Conservation (phyloP, 106 monocot species). For the Allium sativum region DNA sequence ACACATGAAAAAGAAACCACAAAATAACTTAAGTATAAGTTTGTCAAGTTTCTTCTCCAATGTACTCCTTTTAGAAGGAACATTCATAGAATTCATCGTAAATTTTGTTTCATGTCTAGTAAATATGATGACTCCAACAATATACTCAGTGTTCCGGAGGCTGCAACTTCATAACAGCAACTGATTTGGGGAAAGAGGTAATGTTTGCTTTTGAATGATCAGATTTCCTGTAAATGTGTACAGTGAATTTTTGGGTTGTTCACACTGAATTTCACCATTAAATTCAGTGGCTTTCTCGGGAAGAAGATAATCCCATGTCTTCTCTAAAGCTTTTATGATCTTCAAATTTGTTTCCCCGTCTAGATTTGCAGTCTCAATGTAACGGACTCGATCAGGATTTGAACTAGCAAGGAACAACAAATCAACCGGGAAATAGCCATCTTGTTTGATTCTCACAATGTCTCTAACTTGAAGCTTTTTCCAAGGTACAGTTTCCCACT, state of each 20-base stretch:
- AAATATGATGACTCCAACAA: conserved; percentile 87
- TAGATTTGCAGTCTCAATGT: conserved; percentile 94
- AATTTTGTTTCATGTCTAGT: conserved; percentile 98
- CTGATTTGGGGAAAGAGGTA: conserved; percentile 95
- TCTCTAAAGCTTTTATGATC: conserved; percentile 91
- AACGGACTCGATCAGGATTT: conserved; percentile 18
- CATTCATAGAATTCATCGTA: conserved; percentile 99
- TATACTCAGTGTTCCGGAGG: conserved; percentile 89
- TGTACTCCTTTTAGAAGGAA: conserved; percentile 99
- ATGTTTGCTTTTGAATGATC: conserved; percentile 71
- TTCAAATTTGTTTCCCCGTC: conserved; percentile 98
- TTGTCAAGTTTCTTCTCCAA: conserved; percentile 97
- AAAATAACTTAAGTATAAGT: conserved; percentile 89
- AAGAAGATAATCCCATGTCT: conserved; percentile 79
- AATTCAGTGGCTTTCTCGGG: conserved; percentile 86
- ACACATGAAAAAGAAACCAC: conserved; percentile 77
- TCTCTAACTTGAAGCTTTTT: conserved; percentile 92
- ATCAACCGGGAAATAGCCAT: not conserved
- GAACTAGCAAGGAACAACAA: not conserved
- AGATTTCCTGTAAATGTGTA: conserved; percentile 97
- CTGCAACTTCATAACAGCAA: conserved; percentile 87
- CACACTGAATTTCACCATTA: conserved; percentile 93
- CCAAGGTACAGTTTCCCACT: conserved; percentile 85
- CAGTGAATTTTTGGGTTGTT: conserved; percentile 95
- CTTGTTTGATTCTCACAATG: conserved; percentile 36